These are phyloP conservation scores for Moesziomyces sp. DNA, from an alignment of 1,284 basidiomycete species.

Conservation along the genomic window DNA sequence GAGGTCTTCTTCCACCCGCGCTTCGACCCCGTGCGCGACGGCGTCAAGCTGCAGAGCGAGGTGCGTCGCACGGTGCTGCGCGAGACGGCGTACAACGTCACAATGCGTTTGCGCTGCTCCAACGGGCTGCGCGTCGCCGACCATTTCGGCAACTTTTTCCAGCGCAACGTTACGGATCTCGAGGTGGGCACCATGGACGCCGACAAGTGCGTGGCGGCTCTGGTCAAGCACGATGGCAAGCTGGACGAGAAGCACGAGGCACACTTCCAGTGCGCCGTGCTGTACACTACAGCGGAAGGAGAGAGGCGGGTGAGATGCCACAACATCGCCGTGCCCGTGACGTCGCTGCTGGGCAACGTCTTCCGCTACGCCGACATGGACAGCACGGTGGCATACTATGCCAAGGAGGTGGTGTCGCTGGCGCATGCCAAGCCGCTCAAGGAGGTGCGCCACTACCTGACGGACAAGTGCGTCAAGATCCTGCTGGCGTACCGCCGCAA, in stretches of 20 bases:
- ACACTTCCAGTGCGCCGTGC: constrained; percentile 86
- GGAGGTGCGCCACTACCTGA: constrained; percentile 83
- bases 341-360: constrained; percentile 86
- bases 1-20: constrained; percentile 92
- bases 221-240: constrained; percentile 74
- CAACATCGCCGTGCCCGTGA: constrained; percentile 85
- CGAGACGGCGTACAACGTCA: constrained; percentile 83
- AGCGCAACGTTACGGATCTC: constrained; percentile 79
- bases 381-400: constrained; percentile 78
- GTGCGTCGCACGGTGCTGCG: constrained; percentile 78
- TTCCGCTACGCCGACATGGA: constrained; percentile 95
- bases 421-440: constrained; percentile 77
- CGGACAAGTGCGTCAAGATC: constrained; percentile 84
- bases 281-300: constrained; percentile 85
- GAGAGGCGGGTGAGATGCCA: constrained; percentile 84
- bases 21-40: constrained; percentile 81
- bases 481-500: constrained; percentile 88
- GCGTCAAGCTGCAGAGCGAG: constrained; percentile 77
- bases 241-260: constrained; percentile 83
- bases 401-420: constrained; percentile 80
- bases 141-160: constrained; percentile 84
- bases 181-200: constrained; percentile 84
- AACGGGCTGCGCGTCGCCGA: constrained; percentile 80
- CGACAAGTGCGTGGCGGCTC: constrained; percentile 80
- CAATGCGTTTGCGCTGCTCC: constrained; percentile 85